phyloP scores from a whole-genome alignment of 2,329 filamentous ascomycete genomes.

The Fusarium subtropicale region DNA sequence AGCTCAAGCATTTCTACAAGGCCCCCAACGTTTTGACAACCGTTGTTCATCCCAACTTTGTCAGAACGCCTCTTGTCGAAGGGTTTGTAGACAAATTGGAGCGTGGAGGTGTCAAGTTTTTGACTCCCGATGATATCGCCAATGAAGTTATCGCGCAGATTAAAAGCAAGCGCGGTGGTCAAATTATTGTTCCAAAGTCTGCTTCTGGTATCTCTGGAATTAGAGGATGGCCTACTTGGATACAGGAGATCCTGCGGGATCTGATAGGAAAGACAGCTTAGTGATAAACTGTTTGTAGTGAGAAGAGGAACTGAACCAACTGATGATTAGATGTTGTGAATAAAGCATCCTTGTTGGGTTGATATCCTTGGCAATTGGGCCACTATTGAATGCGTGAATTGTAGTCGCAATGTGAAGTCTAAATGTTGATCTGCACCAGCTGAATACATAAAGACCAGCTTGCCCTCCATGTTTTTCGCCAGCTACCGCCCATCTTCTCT shows the following conservation, averaged over 20 bases:
- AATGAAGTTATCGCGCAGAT: slow-evolving; percentile 59
- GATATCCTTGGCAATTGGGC: neutral
- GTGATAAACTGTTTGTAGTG: neutral
- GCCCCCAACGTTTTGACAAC: slow-evolving; percentile 72
- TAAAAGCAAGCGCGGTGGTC: slow-evolving; percentile 56
- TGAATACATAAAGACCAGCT: neutral
- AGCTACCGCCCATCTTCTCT: neutral
- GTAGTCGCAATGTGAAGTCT: no score
- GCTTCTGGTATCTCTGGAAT: slow-evolving; percentile 47
- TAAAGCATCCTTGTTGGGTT: neutral
- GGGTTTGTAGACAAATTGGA: slow-evolving; percentile 48
- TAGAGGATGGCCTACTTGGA: slow-evolving; percentile 57
- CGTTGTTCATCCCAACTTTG: slow-evolving; percentile 68
- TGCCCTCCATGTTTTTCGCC: neutral
- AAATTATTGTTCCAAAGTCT: slow-evolving; percentile 58
- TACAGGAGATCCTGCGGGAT: slow-evolving; percentile 51
- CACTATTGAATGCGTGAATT: no score
- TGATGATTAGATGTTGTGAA: neutral
- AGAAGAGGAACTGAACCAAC: neutral
- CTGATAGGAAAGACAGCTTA: slow-evolving; percentile 32
- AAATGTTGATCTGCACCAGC: neutral
- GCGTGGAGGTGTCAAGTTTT: slow-evolving; percentile 46
- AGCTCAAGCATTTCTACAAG: slow-evolving; percentile 68
- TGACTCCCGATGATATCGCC: slow-evolving; percentile 55
- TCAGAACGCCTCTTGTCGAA: slow-evolving; percentile 60